Evolutionary conservation across 139 green algal species (phyloP), one percentile per base, ranked within the genome.

Genomic region (Chlorella sp.): DNA sequence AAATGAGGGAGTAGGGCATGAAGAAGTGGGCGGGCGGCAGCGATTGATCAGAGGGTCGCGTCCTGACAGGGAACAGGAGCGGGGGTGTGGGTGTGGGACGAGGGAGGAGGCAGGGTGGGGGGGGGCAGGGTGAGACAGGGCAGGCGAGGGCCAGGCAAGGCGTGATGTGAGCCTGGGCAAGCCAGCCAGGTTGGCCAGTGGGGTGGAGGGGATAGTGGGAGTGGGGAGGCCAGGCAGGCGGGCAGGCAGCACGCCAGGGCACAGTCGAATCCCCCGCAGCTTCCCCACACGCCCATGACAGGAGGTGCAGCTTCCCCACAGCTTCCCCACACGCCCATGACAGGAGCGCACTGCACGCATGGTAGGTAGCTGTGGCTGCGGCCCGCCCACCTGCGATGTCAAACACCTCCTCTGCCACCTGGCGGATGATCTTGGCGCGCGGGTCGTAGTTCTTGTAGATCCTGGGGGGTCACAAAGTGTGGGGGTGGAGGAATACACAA

Each of bases 371-470:
- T n/a, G n/a, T n/a, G n/a, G n/a, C n/a, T n/a, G n/a, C n/a, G n/a
- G 30, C 22, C 36, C 40, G 61, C 80, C 53, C 83, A 80, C 84
- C 84, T 81, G 87, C 87, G 81, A 99, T 98, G 69, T 90, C 77
- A 88, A 99, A 99, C 76, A 99, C 97, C 92, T 99, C 96, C 88
- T 97, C 95, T 14, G 94, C 93, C 73, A 97, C 91, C 89, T 96
- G 83, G 83, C 96, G 96, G 89, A 99, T 99, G 94, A 99, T 97
- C 69, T 95, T 98, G 26, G 98, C 98, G 16, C 98, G 92, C 0
- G 98, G 98, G 93, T 99, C 98, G 92, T 99, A 99, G 94, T 99
- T 99, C 92, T 99, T 99, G 97, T 99, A 99, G 88, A 99, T 98
- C 22, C 98, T 94, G 95, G 5, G 98, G 96, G 3, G 96, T 96